Evolutionary conservation across 2,329 filamentous ascomycete species (phyloP), one percentile per base, ranked within the genome.

Genomic region (Stenocarpella maydis): DNA sequence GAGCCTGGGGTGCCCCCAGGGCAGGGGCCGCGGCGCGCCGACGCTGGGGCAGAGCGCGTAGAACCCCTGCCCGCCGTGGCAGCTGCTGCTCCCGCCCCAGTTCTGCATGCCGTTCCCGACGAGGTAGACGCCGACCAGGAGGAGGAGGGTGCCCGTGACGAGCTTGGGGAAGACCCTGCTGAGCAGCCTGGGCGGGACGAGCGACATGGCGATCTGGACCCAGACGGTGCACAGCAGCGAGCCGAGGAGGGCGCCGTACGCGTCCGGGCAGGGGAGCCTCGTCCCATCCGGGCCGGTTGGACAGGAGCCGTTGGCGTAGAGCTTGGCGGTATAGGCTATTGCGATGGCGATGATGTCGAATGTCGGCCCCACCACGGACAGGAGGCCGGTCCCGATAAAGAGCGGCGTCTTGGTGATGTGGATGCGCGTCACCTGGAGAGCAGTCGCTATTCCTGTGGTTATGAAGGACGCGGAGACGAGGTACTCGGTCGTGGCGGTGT

Each of bases 391-490:
- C 12, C 90, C 88, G 69, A 90, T 78, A 71, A 83, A 89, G 75
- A 91, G 92, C 2, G 87, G 88, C 0, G 89, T 90, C 70, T 83
- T 83, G 72, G 82, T 85, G 69, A 92, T 85, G 72, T 90, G 89
- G 70, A 92, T 87, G 6, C 88, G 84, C 2, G 88, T 89, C 73
- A 92, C 91, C 75, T 92, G 90, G 31, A 92, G 80, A 0, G 86
- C 82, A 7, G 88, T 91, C 3, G 91, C 82, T 54, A 92, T 82
- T 10, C 90, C 90, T 47, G 88, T 91, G 26, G 89, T 87, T 69
- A 93, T 91, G 67, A 92, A 82, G 0, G 89, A 88, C 0, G 90
- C 90, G 19, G 89, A 92, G 7, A 92, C 90, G 2, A 92, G 84
- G 74, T 92, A 92, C 74, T 89, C 85, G 41, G 88, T 86, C 6